These are phyloP conservation scores for Metschnikowia colocasiae DNA, from an alignment of 805 yeast species.

Conservation along the genomic window DNA sequence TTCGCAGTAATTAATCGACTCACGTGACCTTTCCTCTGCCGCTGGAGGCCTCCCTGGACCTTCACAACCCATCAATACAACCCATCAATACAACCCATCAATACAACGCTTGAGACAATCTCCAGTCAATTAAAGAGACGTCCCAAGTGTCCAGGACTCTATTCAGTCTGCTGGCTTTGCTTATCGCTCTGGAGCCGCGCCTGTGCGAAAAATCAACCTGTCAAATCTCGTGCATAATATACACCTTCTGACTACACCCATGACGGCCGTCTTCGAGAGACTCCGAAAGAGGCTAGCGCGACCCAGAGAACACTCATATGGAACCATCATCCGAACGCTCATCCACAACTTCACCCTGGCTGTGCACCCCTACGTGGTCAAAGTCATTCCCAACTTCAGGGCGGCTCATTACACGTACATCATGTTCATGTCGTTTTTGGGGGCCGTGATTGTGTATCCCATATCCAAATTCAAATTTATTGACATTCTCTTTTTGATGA, in stretches of 20 bases:
- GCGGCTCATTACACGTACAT: conserved; percentile 76
- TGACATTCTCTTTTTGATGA: conserved; percentile 73
- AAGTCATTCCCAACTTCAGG: conserved; percentile 50
- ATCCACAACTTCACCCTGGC: conserved; percentile 34
- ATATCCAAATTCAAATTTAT: conserved; percentile 61
- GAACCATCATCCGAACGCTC: conserved; percentile 25
- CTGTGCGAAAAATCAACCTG: neutral
- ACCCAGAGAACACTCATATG: neutral
- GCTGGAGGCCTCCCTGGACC: too few relatives aligned
- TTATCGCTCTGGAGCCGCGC: neutral
- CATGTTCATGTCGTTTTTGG: conserved; percentile 51
- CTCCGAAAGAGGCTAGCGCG: conserved; percentile 1
- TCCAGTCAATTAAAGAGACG: too few relatives aligned
- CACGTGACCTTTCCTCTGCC: too few relatives aligned
- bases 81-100: too few relatives aligned
- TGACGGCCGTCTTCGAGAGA: conserved; percentile 1
- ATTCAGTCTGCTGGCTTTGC: too few relatives aligned
- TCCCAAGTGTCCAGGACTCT: too few relatives aligned
- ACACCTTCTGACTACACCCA: too few relatives aligned
- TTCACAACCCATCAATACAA: too few relatives aligned
- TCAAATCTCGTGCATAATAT: neutral
- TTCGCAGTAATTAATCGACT: neutral
- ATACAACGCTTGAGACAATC: too few relatives aligned
- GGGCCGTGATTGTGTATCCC: conserved; percentile 78
- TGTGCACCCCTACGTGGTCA: conserved; percentile 40